Conservation (phyloP, 1,284 basidiomycete genomes). For the Pseudozyma sp. region DNA sequence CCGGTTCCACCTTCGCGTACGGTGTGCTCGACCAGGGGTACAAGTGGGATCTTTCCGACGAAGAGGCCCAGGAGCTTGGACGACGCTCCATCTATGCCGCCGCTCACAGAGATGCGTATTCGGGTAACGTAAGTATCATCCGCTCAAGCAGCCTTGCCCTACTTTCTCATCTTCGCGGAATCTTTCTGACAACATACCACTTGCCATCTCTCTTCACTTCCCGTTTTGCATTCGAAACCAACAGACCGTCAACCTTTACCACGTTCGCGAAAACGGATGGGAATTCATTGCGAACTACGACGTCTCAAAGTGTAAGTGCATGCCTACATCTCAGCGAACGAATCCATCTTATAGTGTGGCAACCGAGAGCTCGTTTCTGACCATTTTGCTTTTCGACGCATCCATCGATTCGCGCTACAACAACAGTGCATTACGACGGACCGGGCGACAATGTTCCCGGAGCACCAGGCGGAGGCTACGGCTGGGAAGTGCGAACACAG, state of each 20-base stretch:
- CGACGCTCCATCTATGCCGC: constrained; percentile 96
- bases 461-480: constrained; percentile 64
- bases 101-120: constrained; percentile 93
- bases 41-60: constrained; percentile 90
- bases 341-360: too few relatives aligned
- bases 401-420: background rate
- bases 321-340: background rate
- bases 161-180: too few relatives aligned
- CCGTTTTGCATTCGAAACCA: background rate
- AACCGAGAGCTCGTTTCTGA: background rate
- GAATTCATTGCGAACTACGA: constrained; percentile 68
- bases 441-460: constrained; percentile 59
- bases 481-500: constrained; percentile 62
- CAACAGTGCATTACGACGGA: constrained; percentile 66
- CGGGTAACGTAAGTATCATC: constrained; percentile 73
- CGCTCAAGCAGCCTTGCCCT: background rate
- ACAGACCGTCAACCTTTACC: constrained; percentile 88
- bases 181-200: too few relatives aligned
- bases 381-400: background rate
- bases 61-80: constrained; percentile 94
- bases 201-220: too few relatives aligned
- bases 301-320: constrained; percentile 56
- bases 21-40: constrained; percentile 98
- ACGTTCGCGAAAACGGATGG: constrained; percentile 90
- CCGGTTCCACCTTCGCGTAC: constrained; percentile 97